Conservation (phyloP, 2,329 filamentous ascomycete species). For the Alternaria incomplexa region DNA sequence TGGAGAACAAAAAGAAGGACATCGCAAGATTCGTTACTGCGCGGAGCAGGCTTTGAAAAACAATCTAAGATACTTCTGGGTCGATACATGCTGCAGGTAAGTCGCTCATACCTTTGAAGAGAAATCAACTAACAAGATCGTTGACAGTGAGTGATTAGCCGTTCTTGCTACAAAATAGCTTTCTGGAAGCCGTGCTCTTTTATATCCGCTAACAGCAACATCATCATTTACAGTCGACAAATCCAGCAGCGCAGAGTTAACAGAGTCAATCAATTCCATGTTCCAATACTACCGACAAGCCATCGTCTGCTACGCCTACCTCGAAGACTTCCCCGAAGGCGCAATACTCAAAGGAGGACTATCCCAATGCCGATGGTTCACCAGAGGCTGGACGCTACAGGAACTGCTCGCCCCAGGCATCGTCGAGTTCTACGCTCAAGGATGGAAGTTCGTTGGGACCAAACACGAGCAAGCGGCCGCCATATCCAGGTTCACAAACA, state of each 20-base stretch:
- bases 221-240: slow-evolving; percentile 12
- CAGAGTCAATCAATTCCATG: slow-evolving; percentile 25
- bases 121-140: background rate
- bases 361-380: slow-evolving; percentile 20
- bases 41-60: slow-evolving; percentile 13
- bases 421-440: slow-evolving; percentile 7
- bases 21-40: slow-evolving; percentile 19
- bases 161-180: background rate
- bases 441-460: background rate
- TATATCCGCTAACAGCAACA: background rate
- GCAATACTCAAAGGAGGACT: background rate
- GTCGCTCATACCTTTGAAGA: background rate
- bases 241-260: slow-evolving; percentile 7
- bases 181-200: accelerated
- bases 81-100: slow-evolving; percentile 24
- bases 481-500: background rate
- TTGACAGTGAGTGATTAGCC: background rate
- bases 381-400: slow-evolving; percentile 25
- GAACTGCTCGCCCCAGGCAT: slow-evolving; percentile 16
- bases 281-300: slow-evolving; percentile 20
- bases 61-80: slow-evolving; percentile 17
- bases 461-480: background rate
- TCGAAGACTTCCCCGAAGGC: slow-evolving; percentile 4
- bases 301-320: slow-evolving; percentile 17
- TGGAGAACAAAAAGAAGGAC: slow-evolving; percentile 3